phyloP scores from a whole-genome alignment of 495 filamentous ascomycete genomes.

The Aspergillus heteromorphus region DNA sequence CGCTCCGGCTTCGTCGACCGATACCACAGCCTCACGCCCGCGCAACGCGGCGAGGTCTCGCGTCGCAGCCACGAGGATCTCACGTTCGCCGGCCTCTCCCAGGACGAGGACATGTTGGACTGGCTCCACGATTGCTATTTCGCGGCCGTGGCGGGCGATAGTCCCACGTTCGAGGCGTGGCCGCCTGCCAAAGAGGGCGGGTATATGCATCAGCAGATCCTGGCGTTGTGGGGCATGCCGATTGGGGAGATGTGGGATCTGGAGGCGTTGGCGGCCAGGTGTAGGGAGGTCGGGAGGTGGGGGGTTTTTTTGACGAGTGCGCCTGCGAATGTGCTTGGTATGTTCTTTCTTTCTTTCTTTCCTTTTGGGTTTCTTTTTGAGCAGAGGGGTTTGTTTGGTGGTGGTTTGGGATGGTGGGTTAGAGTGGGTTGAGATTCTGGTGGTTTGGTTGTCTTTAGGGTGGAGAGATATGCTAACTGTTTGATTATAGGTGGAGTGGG shows the following conservation, averaged over 20 bases:
- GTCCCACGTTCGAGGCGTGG: constrained; percentile 59
- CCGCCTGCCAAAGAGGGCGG: constrained; percentile 43
- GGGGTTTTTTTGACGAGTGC: constrained; percentile 63
- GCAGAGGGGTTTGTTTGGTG: too few species aligned
- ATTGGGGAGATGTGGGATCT: constrained; percentile 59
- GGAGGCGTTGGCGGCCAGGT: constrained; percentile 42
- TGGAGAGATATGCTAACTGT: background rate
- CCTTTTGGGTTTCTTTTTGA: background rate
- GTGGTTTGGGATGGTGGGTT: constrained; percentile 1
- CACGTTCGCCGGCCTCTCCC: constrained; percentile 50
- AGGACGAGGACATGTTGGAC: constrained; percentile 52
- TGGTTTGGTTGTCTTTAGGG: background rate
- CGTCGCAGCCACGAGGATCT: constrained; percentile 42
- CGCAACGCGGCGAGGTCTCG: constrained; percentile 34
- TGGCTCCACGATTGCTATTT: constrained; percentile 67
- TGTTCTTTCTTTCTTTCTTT: constrained; percentile 4
- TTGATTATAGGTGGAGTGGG: constrained; percentile 21
- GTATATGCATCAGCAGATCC: constrained; percentile 56
- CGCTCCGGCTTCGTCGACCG: constrained; percentile 60
- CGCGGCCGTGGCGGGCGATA: constrained; percentile 55
- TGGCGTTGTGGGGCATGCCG: constrained; percentile 60
- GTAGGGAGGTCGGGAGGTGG: constrained; percentile 52
- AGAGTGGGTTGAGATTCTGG: background rate
- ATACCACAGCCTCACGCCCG: constrained; percentile 39
- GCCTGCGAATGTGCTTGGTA: constrained; percentile 51